phyloP scores from a whole-genome alignment of 495 filamentous ascomycete species.

The Letharia lupina region DNA sequence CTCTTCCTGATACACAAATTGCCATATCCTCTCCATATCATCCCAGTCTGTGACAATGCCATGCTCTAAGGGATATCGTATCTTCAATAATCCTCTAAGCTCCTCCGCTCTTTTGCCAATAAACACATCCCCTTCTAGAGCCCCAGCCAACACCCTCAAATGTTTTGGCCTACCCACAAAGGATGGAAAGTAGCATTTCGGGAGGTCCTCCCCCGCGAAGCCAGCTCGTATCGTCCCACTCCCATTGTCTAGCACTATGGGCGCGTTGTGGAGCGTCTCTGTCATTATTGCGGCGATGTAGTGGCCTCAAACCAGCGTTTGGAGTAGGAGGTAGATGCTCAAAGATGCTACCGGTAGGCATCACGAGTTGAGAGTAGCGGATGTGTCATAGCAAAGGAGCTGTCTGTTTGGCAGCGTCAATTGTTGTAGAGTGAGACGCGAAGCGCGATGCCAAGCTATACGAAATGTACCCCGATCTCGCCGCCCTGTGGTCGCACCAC shows the following conservation, averaged over 20 bases:
- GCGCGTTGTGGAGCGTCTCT: conserved; percentile 88
- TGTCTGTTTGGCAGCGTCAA: not conserved
- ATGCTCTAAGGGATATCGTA: conserved; percentile 91
- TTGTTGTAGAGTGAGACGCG: not conserved
- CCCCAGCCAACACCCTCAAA: conserved; percentile 87
- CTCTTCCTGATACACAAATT: conserved; percentile 71
- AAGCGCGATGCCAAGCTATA: not conserved
- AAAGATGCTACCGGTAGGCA: not conserved
- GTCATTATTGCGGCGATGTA: conserved; percentile 46
- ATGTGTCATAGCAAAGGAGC: not conserved
- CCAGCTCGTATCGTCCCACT: conserved; percentile 95
- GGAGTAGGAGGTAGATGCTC: not conserved
- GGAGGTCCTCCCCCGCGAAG: conserved; percentile 90
- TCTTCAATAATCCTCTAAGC: conserved; percentile 85
- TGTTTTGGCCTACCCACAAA: conserved; percentile 97
- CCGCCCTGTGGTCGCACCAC: too few species aligned
- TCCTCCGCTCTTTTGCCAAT: conserved; percentile 91
- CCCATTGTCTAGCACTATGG: conserved; percentile 98
- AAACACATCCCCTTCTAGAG: conserved; percentile 93
- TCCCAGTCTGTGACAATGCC: conserved; percentile 99
- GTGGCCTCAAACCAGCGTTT: not conserved
- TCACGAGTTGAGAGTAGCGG: not conserved
- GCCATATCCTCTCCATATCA: conserved; percentile 99
- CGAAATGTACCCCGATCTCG: too few species aligned
- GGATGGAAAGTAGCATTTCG: conserved; percentile 96